Conservation (phyloP, 768 basidiomycete species). For the Astraeus odoratus region DNA sequence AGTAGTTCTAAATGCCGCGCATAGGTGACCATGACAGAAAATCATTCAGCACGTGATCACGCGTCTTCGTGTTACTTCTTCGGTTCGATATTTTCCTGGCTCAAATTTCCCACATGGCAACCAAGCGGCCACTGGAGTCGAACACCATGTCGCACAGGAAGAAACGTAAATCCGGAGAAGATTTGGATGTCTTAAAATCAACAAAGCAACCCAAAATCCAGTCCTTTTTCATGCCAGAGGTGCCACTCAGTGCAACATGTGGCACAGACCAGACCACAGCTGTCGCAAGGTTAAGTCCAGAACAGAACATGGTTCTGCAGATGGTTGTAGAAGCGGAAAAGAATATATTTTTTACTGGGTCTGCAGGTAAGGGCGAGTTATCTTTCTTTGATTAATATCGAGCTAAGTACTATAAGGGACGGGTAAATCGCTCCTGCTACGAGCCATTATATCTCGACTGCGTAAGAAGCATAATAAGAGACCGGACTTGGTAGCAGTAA, state of each 20-base stretch:
- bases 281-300: slow-evolving; percentile 41
- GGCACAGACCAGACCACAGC: slow-evolving; percentile 22
- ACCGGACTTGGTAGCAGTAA: slow-evolving; percentile 35
- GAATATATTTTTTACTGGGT: slow-evolving; percentile 63
- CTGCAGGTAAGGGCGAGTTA: slow-evolving; percentile 41
- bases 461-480: slow-evolving; percentile 29
- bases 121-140: slow-evolving; percentile 7
- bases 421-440: slow-evolving; percentile 55
- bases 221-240: slow-evolving; percentile 21
- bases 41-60: no score
- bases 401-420: slow-evolving; percentile 36
- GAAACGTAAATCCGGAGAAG: slow-evolving; percentile 17
- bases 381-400: not conserved
- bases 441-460: slow-evolving; percentile 49
- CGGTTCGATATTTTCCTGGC: no score
- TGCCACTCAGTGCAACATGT: slow-evolving; percentile 23
- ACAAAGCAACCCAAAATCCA: slow-evolving; percentile 21
- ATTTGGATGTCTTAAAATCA: not conserved
- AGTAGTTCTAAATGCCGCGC: not conserved
- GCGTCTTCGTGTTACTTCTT: no score
- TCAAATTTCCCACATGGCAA: slow-evolving; percentile 7
- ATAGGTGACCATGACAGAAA: no score
- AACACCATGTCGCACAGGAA: slow-evolving; percentile 9
- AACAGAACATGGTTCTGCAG: slow-evolving; percentile 45
- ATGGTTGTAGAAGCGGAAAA: slow-evolving; percentile 51